phyloP scores from a whole-genome alignment of 441 rosid species.

The Adansonia grandidieri region DNA sequence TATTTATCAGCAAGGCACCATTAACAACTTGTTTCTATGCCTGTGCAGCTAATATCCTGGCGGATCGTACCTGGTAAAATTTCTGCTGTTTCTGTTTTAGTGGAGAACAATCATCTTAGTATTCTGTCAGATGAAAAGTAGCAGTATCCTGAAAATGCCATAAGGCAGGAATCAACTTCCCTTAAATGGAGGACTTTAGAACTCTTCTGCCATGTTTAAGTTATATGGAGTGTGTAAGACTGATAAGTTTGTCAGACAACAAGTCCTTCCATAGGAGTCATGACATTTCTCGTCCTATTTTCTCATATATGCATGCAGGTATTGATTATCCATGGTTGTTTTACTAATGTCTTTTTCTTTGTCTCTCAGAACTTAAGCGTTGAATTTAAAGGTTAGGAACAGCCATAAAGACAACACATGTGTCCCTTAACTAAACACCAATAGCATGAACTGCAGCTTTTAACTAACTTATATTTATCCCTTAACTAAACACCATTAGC shows the following conservation, averaged over 20 bases:
- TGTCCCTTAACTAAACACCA: background rate
- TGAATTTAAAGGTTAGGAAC: background rate
- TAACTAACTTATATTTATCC: too few relatives aligned
- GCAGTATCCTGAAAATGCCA: constrained; percentile 1
- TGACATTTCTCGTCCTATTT: background rate
- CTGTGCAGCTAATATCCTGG: constrained; percentile 33
- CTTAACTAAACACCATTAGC: background rate
- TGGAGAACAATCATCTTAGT: constrained; percentile 25
- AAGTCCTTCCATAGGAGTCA: constrained; percentile 19
- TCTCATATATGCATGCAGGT: constrained; percentile 6
- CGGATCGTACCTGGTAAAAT: background rate
- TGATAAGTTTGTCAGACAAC: constrained; percentile 31
- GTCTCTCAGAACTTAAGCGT: background rate
- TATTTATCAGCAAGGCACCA: too few relatives aligned
- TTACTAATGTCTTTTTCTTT: background rate
- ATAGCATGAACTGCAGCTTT: too few relatives aligned
- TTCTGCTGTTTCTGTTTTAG: constrained; percentile 8
- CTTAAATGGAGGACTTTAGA: constrained; percentile 22
- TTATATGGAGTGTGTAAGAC: constrained; percentile 32
- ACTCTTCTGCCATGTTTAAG: constrained; percentile 24
- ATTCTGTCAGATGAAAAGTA: constrained; percentile 26
- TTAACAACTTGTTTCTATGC: background rate
- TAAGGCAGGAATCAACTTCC: constrained; percentile 28
- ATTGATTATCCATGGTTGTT: background rate
- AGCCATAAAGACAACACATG: background rate